Evolutionary conservation across 177 flowering plant species (phyloP), one percentile per base, ranked within the genome.

Genomic region (Vitis hybrid): DNA sequence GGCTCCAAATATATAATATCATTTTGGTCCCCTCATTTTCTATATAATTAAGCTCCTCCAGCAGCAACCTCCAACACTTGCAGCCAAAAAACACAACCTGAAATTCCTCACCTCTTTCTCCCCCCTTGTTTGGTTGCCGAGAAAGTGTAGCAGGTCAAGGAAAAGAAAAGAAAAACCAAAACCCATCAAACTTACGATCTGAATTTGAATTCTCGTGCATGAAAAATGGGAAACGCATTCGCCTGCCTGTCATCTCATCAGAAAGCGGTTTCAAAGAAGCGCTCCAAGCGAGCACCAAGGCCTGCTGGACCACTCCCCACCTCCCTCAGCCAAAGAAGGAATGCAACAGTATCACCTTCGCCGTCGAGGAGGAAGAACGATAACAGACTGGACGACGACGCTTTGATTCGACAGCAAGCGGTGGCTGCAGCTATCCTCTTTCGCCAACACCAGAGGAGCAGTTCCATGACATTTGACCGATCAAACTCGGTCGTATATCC

Each of bases 391-490:
- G n/a, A 48, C 48, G 70, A 68, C 51, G 71, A 68, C 11, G 48
- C 26, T 5, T 8, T 22, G 14, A 68, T 68, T 3, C 45, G 57
- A 34, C 57, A 68, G 18, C 71, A 68, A 49, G 71, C 71, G 10
- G 19, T 68, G 10, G 65, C 52, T 10, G 71, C 71, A 18, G 71
- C 34, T 15, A 26, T 68, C 15, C 71, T 68, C 50, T 59, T 20
- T n/a, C 48, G 29, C 29, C 71, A 26, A 6, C 71, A 68, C 26
- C 65, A 60, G 57, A 68, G 50, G 12, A 66, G 56, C 69, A 61
- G 34, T 18, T 3, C 61, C 0, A 13, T 54, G 10, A 31, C 71
- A 8, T 59, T 68, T 10, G 52, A 68, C 10, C 64, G 71, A 8
- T 68, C 71, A 14, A 50, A 63, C 18, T 68, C 71, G 2, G 64